Conservation (phyloP, 768 basidiomycete species). For the Infundibulicybe gibba region DNA sequence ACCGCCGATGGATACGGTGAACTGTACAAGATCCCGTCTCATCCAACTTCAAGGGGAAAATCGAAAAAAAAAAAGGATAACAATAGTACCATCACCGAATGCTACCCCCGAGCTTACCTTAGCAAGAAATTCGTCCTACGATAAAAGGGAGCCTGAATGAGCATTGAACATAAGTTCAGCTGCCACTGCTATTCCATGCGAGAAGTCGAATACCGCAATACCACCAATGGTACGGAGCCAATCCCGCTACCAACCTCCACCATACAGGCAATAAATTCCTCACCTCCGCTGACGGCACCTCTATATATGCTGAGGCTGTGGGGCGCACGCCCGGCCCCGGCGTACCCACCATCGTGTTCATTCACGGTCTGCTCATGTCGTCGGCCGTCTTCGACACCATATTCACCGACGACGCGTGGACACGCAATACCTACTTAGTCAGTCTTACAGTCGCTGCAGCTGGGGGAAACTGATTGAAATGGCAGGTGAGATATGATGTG, state of each 20-base stretch:
- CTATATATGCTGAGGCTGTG: neutral
- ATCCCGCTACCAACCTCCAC: conserved; percentile 9
- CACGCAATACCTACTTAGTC: neutral
- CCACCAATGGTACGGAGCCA: neutral
- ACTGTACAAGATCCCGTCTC: too few species aligned
- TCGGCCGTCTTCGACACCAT: neutral
- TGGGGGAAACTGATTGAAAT: neutral
- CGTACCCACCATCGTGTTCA: conserved; percentile 6
- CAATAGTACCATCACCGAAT: too few species aligned
- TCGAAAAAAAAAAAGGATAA: too few species aligned
- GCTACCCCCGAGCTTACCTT: too few species aligned
- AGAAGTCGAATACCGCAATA: too few species aligned
- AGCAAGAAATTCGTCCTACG: too few species aligned
- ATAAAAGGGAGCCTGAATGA: too few species aligned
- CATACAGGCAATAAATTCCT: neutral
- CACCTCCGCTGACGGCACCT: neutral
- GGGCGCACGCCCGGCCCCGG: neutral
- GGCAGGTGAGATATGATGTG: neutral
- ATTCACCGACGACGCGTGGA: neutral
- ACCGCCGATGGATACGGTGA: too few species aligned
- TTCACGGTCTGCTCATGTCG: neutral
- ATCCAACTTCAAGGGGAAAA: too few species aligned
- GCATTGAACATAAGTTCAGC: too few species aligned
- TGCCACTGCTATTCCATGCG: too few species aligned
- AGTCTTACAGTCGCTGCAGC: neutral